These are phyloP conservation scores for Penicillium lividum DNA, from an alignment of 495 filamentous ascomycete genomes.

Conservation along the genomic window DNA sequence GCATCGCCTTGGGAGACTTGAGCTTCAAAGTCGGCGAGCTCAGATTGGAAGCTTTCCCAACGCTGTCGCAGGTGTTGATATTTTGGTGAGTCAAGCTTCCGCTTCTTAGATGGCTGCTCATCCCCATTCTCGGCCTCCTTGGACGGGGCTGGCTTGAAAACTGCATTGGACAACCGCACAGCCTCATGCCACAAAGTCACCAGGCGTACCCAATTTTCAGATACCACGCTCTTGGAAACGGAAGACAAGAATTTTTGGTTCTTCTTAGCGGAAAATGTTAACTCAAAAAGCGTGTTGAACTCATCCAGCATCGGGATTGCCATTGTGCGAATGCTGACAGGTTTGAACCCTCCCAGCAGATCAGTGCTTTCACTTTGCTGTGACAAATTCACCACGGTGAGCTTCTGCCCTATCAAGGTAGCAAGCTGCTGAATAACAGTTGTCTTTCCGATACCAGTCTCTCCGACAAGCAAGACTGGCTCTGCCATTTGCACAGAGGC, in stretches of 20 bases:
- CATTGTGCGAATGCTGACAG: conserved; percentile 83
- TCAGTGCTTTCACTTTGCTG: conserved; percentile 97
- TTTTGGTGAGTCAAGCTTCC: conserved; percentile 72
- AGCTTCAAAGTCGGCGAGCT: conserved; percentile 76
- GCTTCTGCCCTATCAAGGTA: conserved; percentile 72
- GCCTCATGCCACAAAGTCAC: conserved; percentile 88
- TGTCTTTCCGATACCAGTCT: conserved; percentile 98
- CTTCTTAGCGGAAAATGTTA: conserved; percentile 80
- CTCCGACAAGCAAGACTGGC: conserved; percentile 89
- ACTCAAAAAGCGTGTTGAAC: conserved; percentile 84
- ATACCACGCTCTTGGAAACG: conserved; percentile 74
- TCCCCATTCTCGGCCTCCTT: conserved; percentile 40
- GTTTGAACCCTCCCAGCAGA: conserved; percentile 93
- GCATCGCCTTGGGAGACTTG: conserved; percentile 76
- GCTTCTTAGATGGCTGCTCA: conserved; percentile 75
- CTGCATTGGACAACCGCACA: conserved; percentile 75
- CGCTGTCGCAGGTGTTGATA: conserved; percentile 64
- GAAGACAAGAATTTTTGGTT: conserved; percentile 84
- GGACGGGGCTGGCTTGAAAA: conserved; percentile 49
- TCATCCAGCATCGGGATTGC: conserved; percentile 89
- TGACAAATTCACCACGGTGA: conserved; percentile 90
- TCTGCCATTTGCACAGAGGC: conserved; percentile 80
- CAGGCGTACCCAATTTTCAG: conserved; percentile 79
- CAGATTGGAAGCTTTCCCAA: conserved; percentile 78
- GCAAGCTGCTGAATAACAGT: conserved; percentile 92